Evolutionary conservation across 192 early-diverging fungal genomes (phyloP), one percentile per base, ranked within the genome.

Genomic region (Spizellomyces sp.): DNA sequence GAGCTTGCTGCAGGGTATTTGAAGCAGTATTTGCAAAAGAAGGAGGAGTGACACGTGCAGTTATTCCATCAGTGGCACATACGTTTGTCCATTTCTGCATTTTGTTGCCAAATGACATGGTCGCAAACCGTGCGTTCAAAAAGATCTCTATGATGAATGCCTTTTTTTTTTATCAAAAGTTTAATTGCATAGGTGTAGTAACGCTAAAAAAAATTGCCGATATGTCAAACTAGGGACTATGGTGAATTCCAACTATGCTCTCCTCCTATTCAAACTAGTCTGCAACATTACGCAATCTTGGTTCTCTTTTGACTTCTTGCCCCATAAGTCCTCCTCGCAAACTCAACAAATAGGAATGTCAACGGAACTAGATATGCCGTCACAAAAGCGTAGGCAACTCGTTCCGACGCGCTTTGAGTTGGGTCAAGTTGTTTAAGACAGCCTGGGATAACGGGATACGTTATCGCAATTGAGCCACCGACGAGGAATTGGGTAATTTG

Each of bases 401-500:
- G 62, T 64, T 90, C 82, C 9, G 77, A 80, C 22, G 81, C 78
- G 8, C 81, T 83, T 46, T 71, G 59, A 44, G 83, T 73, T 70
- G 89, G 90, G 48, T 78, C 19, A 61, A 73, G 19, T 48, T 21
- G 45, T 75, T 80, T 75, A 36, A 75, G 41, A 61, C 74, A 75
- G 19, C 62, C 61, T 27, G 87, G 83, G 15, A 92, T 71, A 45
- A 90, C 83, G 47, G 92, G 80, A 69, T 92, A 94, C 10, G 84
- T 76, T 57, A 84, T 73, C 44, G 93, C 90, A 48, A 91, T 62
- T 44, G 88, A 64, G 8, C 81, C 84, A 41, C 91, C 92, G 48
- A 94, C 74, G 45, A 93, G 79, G 84, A 95, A 95, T 82, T 95
- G 94, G 10, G 83, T 73, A 73, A 95, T 95, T 79, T 95, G 94